Evolutionary conservation across 2,329 filamentous ascomycete species (phyloP), one percentile per base, ranked within the genome.

Genomic region (Peltaster fructicola): DNA sequence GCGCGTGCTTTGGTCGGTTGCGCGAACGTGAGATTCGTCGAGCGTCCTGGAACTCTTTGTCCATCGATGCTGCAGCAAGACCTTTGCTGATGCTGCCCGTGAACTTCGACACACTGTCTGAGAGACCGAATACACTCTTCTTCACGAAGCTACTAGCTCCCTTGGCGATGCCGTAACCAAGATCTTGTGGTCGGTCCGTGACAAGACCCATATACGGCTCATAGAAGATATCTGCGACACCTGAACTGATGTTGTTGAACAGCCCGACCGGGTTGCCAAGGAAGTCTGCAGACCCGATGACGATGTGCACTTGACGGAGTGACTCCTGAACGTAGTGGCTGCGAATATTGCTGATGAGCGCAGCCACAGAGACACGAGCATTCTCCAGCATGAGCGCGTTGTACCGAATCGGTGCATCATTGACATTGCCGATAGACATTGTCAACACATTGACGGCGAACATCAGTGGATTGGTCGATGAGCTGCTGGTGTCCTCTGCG

Each of bases 371-470:
- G 4, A 98, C 77, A 14, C 88, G 72, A 21, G 88, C 84, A 41
- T 98, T 98, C 51, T 98, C 88, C 13, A 98, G 57, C 57, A 98
- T 78, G 13, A 98, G 59, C 1, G 88, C 81, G 35, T 95, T 98
- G 47, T 98, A 71, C 23, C 81, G 73, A 26, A 98, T 73, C 0
- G 88, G 90, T 5, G 88, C 88, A 52, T 98, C 90, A 43, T 98
- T 98, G 59, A 98, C 81, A 43, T 98, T 98, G 35, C 88, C 88
- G 43, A 98, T 88, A 8, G 88, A 91, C 88, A 98, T 98, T 1
- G 90, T 95, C 60, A 98, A 73, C 38, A 95, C 80, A 45, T 98
- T 95, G 50, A 95, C 73, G 47, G 93, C 84, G 57, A 95, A 98
- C 84, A 95, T 95, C 50, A 98, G 65, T 1, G 90, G 90, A 45